Evolutionary conservation across 352 stramenopile genomes (phyloP).

Genomic region (Phytophthora citrophthora): DNA sequence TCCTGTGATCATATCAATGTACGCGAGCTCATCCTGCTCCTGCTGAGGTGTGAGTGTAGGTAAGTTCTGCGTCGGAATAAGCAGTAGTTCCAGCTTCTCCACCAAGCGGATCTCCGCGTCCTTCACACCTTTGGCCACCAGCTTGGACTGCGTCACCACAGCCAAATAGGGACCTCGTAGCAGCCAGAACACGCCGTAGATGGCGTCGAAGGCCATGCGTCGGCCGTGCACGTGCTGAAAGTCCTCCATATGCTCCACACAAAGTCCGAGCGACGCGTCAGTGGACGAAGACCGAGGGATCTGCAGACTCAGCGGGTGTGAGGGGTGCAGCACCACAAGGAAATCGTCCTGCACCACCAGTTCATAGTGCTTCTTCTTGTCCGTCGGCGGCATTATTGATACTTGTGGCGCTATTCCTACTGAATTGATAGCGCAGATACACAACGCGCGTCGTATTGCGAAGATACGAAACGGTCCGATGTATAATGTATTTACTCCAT

Average conservation of each 20-base stretch:
- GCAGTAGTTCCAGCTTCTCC: conserved; percentile 66
- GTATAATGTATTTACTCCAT: background rate
- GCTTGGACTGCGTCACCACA: conserved; percentile 73
- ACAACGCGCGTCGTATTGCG: conserved; percentile 5
- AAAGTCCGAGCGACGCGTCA: conserved; percentile 50
- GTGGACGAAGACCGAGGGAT: conserved; percentile 41
- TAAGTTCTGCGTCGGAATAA: conserved; percentile 70
- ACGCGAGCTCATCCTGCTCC: conserved; percentile 65
- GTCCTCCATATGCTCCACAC: conserved; percentile 65
- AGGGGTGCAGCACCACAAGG: conserved; percentile 61
- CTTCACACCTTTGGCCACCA: conserved; percentile 54
- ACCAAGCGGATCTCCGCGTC: conserved; percentile 64
- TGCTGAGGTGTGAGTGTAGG: conserved; percentile 53
- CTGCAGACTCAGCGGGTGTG: conserved; percentile 57
- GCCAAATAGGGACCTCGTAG: conserved; percentile 74
- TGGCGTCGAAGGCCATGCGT: conserved; percentile 77
- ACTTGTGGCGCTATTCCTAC: background rate
- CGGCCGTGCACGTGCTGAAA: conserved; percentile 74
- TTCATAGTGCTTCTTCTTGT: conserved; percentile 55
- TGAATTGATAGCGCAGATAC: background rate
- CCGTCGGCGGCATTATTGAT: conserved; percentile 14
- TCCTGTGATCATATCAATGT: conserved; percentile 65
- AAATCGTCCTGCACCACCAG: conserved; percentile 80
- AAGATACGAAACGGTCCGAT: conserved; percentile 18
- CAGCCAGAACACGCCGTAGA: conserved; percentile 82